Conservation (phyloP, 352 stramenopile genomes). For the Globisporangium paddicum region DNA sequence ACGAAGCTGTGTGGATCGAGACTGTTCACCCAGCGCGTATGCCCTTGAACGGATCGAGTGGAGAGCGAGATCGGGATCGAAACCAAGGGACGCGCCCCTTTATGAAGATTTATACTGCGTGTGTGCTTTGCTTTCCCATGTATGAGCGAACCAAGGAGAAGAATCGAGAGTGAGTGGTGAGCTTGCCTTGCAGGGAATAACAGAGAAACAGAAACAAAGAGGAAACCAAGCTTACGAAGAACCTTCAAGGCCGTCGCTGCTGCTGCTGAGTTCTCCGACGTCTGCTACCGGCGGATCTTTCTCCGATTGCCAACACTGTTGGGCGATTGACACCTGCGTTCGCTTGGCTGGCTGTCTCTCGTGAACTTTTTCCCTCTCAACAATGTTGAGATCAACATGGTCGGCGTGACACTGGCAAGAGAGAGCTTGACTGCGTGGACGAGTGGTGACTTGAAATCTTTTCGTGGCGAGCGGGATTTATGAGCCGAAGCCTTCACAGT, state of each 20-base stretch:
- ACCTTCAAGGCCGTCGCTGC: background rate
- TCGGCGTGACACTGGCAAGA: background rate
- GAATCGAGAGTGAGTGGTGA: background rate
- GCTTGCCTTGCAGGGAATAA: constrained; percentile 9
- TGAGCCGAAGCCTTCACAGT: background rate
- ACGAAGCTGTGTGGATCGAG: background rate
- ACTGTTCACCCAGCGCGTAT: background rate
- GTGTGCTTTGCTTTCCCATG: constrained; percentile 22
- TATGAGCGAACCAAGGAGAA: constrained; percentile 2
- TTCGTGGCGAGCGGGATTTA: background rate
- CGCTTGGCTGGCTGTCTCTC: background rate
- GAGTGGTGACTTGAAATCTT: background rate
- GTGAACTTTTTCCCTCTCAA: background rate
- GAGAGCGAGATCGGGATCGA: constrained; percentile 12
- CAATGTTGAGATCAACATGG: background rate
- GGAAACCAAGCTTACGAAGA: constrained; percentile 10
- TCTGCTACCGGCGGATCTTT: background rate
- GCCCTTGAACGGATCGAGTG: background rate
- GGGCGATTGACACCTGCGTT: background rate
- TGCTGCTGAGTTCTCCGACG: background rate
- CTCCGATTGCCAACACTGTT: background rate
- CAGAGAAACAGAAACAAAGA: constrained; percentile 9
- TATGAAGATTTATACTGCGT: constrained; percentile 38
- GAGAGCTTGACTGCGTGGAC: background rate
- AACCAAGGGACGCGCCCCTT: background rate